Base-by-base conservation (phyloP, 495 filamentous ascomycete species). In the Clavariopsis aquatica region DNA sequence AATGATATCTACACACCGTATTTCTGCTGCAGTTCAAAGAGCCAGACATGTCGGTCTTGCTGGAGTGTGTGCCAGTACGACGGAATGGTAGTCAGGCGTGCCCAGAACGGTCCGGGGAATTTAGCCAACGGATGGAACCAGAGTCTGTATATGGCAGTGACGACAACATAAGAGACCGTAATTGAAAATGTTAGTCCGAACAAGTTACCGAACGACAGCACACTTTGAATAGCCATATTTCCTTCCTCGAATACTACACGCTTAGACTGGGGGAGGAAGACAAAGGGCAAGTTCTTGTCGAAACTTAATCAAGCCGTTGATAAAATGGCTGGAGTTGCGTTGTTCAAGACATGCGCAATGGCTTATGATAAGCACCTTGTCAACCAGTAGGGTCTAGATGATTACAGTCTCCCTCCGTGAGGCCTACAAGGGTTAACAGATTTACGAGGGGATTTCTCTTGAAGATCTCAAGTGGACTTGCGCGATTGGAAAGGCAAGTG, bases 101-200 rank as follows among this genome's bases (percentile, higher is more conserved):
- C 53, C 26, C 29, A 29, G 20, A 38, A 57, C n/a, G 53, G 53
- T 7, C 53, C 53, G 6, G 53, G 53, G 31, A 36, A 57, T 57
- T 57, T 57, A 38, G 53, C 29, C 20, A 57, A 20, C 2, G 53
- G 53, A 43, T 57, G 53, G 34, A 57, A 57, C 23, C n/a, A 38
- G 2, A 57, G 6, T 36, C 34, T 26, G 29, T 57, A 57, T 43
- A 43, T 43, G 38, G 15, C 38, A 2, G 38, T 43, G 38, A 43
- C 38, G 13, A 43, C 38, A n/a, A 43, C 15, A 17, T 43, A 43
- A 43, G 38, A 43, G 38, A 43, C n/a, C 9, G 38, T 17, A 43
- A 43, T 43, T 3, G 38, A 43, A 17, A n/a, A 10, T 8, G 9
- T 17, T 17, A 43, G 38, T n/a, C 38, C 38, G 2, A 43, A 43